Conservation (phyloP, 768 basidiomycete genomes). For the Russula ochroleuca region DNA sequence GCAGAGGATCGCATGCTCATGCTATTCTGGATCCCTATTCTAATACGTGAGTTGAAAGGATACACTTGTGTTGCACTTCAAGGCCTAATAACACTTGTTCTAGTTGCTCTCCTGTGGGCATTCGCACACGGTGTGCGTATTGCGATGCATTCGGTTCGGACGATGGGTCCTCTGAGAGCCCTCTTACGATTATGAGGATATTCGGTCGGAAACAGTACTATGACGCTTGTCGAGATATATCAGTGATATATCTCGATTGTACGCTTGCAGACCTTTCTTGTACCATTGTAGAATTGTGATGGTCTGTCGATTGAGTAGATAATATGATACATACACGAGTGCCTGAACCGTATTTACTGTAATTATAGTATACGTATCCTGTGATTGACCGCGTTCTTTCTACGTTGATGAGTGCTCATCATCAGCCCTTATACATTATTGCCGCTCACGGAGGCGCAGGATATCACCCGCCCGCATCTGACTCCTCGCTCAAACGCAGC, state of each 20-base stretch:
- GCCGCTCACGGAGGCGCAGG: constrained; percentile 81
- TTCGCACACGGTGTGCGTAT: constrained; percentile 31
- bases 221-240: background rate
- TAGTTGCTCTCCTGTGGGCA: constrained; percentile 37
- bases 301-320: constrained; percentile 8
- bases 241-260: background rate
- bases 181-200: constrained; percentile 22
- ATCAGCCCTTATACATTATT: constrained; percentile 33
- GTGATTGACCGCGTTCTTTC: background rate
- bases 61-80: background rate
- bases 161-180: constrained; percentile 22
- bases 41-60: constrained; percentile 54
- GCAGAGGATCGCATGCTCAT: constrained; percentile 82
- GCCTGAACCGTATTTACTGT: background rate
- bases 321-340: constrained; percentile 1
- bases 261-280: background rate
- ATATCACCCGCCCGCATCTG: constrained; percentile 41
- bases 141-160: constrained; percentile 25
- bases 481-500: constrained; percentile 44
- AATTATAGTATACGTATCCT: constrained; percentile 4
- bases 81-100: background rate
- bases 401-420: background rate
- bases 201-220: background rate
- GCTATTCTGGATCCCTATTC: constrained; percentile 82
- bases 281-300: constrained; percentile 4